phyloP scores from a whole-genome alignment of 2,329 filamentous ascomycete species.

The Septoria linicola region DNA sequence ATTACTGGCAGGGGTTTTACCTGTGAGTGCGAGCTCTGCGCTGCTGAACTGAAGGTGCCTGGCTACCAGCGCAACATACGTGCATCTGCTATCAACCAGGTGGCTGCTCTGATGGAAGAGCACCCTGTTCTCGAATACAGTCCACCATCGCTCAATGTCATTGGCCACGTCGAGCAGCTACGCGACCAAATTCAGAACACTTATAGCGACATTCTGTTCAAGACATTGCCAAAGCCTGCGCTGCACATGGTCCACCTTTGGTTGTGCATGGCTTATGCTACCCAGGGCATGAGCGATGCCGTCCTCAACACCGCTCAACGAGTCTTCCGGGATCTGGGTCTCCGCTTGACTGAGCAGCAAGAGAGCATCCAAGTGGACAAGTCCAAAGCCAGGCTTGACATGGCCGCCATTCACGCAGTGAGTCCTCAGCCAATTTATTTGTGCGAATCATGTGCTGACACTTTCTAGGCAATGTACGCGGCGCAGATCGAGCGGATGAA shows the following conservation, averaged over 20 bases:
- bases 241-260: slow-evolving; percentile 20
- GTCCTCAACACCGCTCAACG: slow-evolving; percentile 3
- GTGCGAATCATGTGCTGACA: not conserved
- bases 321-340: slow-evolving; percentile 20
- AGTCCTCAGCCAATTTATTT: not conserved
- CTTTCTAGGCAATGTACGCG: slow-evolving; percentile 11
- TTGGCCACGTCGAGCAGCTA: slow-evolving; percentile 17
- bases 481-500: slow-evolving; percentile 6
- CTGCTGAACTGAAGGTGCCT: slow-evolving; percentile 15
- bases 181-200: slow-evolving; percentile 8
- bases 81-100: not conserved
- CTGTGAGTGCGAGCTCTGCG: slow-evolving; percentile 46
- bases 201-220: slow-evolving; percentile 18
- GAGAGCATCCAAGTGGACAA: slow-evolving; percentile 5
- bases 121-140: not conserved
- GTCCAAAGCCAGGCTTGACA: slow-evolving; percentile 5
- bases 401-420: slow-evolving; percentile 15
- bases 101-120: not conserved
- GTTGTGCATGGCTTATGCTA: slow-evolving; percentile 15
- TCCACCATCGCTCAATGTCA: not conserved
- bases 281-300: not conserved
- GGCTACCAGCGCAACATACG: slow-evolving; percentile 5
- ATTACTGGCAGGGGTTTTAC: slow-evolving; percentile 35
- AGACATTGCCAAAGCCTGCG: slow-evolving; percentile 15
- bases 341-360: slow-evolving; percentile 7